Evolutionary conservation across 176 grass and related monocot genomes (phyloP), one percentile per base, ranked within the genome.

Genomic region (Raddia distichophylla): DNA sequence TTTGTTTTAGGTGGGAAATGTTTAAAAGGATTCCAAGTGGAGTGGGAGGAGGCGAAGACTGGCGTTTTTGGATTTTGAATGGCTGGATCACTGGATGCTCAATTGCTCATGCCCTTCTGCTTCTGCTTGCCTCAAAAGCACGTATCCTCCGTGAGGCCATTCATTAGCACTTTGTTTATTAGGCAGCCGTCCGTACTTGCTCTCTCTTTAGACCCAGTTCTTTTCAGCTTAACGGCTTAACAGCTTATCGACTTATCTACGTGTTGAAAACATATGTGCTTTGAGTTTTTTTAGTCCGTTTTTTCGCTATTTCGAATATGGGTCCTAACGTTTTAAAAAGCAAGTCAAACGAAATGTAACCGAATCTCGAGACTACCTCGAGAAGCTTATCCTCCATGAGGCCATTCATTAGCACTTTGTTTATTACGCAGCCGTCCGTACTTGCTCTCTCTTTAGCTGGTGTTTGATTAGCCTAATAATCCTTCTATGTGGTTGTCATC

Each of bases 51-150:
- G 75, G 74, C 43, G 84, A 84, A 85, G 90, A 86, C 90, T 82
- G 67, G 67, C 33, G n/a, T 82, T 78, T 72, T 71, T 66, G 15
- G 42, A 86, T 86, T 86, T 86, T 32, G 59, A 27, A 32, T 61
- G 20, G 59, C 59, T 32, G 59, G 50, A 3, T 27, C 27, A 27
- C 17, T 89, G 53, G 73, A 78, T 46, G 65, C 54, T 13, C n/a
- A n/a, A 58, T 34, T 52, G 19, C 10, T 51, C 11, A 50, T 9
- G 48, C 9, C 11, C 3, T 50, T 67, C 19, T 1, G 60, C 3
- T 50, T 67, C 19, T 1, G 60, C 57, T 86, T 90, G 83, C 88
- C 88, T 90, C 67, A 73, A 82, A 86, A 86, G 83, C 83, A 90
- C 83, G 79, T 83, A 90, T 86, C 83, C 79, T 74, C 83, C 78